These are phyloP conservation scores for Chlamydomonas sphaeroides DNA, from an alignment of 139 green algal genomes.

Conservation along the genomic window DNA sequence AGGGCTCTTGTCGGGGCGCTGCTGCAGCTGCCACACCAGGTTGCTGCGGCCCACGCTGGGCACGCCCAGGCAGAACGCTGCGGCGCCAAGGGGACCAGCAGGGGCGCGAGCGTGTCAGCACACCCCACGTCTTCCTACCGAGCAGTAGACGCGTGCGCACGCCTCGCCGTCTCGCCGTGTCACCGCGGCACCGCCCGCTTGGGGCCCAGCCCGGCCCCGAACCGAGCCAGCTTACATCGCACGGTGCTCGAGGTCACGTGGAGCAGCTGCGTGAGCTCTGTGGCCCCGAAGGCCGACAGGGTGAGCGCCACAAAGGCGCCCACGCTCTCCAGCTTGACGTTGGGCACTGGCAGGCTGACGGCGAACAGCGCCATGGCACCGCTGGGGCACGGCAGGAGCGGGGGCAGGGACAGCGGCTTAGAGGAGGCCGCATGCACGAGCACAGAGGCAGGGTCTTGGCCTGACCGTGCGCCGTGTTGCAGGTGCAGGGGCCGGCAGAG, in stretches of 20 bases:
- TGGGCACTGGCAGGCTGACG: slow-evolving; percentile 37
- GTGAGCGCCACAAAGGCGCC: slow-evolving; percentile 10
- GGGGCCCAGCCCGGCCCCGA: no score
- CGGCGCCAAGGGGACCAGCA: not conserved
- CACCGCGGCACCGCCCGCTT: no score
- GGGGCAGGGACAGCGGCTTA: no score
- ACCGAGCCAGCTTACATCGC: not conserved
- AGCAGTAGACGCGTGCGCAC: no score
- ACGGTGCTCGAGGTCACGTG: slow-evolving; percentile 10
- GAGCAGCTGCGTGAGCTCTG: slow-evolving; percentile 11
- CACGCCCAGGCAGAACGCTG: slow-evolving; percentile 49
- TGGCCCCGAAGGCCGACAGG: not conserved
- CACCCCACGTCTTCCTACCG: no score
- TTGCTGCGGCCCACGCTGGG: slow-evolving; percentile 14
- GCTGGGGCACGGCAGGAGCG: no score
- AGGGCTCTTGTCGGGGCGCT: slow-evolving; percentile 55
- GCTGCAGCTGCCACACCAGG: slow-evolving; percentile 61
- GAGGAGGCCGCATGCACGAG: no score
- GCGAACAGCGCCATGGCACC: slow-evolving; percentile 46
- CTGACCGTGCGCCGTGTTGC: no score
- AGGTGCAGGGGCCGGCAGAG: no score
- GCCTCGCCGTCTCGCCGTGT: no score
- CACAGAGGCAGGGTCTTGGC: no score
- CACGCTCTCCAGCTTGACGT: slow-evolving; percentile 3
- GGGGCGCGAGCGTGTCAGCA: no score